phyloP scores from a whole-genome alignment of 75 land plant genomes.

The Pinus taeda region DNA sequence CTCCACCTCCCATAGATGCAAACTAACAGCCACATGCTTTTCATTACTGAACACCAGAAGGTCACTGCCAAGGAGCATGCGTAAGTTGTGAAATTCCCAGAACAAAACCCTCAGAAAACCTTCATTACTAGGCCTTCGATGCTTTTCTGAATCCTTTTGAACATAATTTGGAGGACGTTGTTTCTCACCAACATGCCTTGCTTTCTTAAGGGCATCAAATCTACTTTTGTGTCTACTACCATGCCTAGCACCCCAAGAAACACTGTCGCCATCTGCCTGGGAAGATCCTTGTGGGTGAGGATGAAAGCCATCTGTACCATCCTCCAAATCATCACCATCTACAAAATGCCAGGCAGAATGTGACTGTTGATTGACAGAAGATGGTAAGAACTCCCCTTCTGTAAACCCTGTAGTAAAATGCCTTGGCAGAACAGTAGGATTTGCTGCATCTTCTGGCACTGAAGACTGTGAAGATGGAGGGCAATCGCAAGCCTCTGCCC shows the following conservation, averaged over 20 bases:
- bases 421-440: constrained; percentile 34
- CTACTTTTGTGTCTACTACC: constrained; percentile 39
- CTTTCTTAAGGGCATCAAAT: constrained; percentile 44
- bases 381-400: constrained; percentile 17
- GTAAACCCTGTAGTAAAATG: constrained; percentile 11
- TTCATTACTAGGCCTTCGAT: constrained; percentile 50
- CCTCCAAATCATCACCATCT: background rate
- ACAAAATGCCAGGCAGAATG: constrained; percentile 15
- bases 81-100: constrained; percentile 97
- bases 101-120: constrained; percentile 83
- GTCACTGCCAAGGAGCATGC: constrained; percentile 98
- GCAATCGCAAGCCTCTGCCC: constrained; percentile 92
- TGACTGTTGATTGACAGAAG: constrained; percentile 14
- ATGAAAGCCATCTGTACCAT: constrained; percentile 7
- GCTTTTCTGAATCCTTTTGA: constrained; percentile 70
- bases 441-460: constrained; percentile 23
- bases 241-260: constrained; percentile 35
- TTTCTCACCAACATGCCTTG: constrained; percentile 67
- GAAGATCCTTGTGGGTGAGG: constrained; percentile 21
- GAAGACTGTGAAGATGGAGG: constrained; percentile 46
- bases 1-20: constrained; percentile 92
- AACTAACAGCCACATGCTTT: constrained; percentile 96
- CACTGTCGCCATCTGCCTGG: constrained; percentile 28
- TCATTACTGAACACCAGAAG: constrained; percentile 96
- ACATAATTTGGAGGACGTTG: constrained; percentile 35